Evolutionary conservation across 371 early-diverging fungal species (phyloP).

Genomic region (Rhizopus arrhizus): DNA sequence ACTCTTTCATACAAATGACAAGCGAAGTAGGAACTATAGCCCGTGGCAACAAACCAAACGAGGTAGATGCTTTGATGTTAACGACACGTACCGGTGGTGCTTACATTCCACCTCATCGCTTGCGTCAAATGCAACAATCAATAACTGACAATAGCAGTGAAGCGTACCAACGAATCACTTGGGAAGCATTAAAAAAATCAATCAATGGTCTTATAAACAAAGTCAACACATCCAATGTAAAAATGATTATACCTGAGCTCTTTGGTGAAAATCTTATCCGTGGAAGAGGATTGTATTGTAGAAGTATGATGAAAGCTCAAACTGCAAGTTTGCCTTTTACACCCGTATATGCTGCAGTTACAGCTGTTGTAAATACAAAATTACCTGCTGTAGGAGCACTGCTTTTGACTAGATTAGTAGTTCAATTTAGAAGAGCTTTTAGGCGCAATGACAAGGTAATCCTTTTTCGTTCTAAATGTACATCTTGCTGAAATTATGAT

Average conservation of each 20-base stretch:
- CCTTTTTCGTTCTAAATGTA: background rate
- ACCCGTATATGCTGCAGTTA: conserved; percentile 88
- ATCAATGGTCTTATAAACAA: conserved; percentile 97
- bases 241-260: conserved; percentile 86
- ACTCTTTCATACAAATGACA: conserved; percentile 3
- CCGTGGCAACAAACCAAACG: conserved; percentile 23
- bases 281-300: conserved; percentile 89
- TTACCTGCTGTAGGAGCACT: conserved; percentile 91
- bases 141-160: conserved; percentile 75
- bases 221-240: conserved; percentile 90
- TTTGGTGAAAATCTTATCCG: conserved; percentile 92
- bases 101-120: conserved; percentile 90
- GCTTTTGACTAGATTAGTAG: conserved; percentile 80
- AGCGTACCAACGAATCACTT: conserved; percentile 86
- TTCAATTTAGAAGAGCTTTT: conserved; percentile 91
- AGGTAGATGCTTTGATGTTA: conserved; percentile 31
- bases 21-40: conserved; percentile 15
- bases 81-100: conserved; percentile 76
- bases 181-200: conserved; percentile 95
- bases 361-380: conserved; percentile 92
- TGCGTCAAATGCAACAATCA: conserved; percentile 81
- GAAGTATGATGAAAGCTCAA: conserved; percentile 93
- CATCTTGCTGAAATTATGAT: background rate
- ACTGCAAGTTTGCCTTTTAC: conserved; percentile 88
- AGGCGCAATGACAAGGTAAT: conserved; percentile 87